Evolutionary conservation across 306 rosid species (phyloP).

Genomic region (Fagus crenata): DNA sequence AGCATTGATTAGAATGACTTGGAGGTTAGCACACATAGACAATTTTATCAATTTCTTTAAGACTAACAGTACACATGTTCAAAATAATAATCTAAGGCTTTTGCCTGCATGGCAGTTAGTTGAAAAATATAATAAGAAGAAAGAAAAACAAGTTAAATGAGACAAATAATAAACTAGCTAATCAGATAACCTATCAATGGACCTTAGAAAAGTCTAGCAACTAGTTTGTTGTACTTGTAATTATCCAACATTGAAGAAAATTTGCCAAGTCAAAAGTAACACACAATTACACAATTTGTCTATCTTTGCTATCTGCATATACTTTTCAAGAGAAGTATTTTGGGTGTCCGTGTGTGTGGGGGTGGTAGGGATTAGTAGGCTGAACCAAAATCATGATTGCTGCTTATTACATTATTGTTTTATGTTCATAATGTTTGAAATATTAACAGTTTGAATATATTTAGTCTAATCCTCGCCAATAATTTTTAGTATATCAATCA

Average conservation of each 20-base stretch:
- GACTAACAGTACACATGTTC: background rate
- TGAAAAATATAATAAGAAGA: background rate
- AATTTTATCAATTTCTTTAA: background rate
- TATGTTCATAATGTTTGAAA: background rate
- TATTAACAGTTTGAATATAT: background rate
- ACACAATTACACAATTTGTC: background rate
- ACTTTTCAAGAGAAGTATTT: background rate
- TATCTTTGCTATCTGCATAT: background rate
- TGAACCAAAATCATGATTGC: background rate
- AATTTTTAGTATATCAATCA: background rate
- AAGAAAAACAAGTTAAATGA: background rate
- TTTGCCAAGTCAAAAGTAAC: background rate
- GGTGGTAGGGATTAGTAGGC: background rate
- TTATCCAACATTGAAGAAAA: background rate
- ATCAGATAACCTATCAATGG: background rate
- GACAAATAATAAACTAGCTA: background rate
- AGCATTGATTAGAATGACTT: slow-evolving; percentile 39
- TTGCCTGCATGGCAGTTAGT: no score
- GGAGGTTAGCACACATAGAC: slow-evolving; percentile 22
- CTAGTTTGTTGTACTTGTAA: background rate
- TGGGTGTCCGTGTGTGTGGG: background rate
- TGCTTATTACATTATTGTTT: background rate
- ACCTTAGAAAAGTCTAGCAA: background rate
- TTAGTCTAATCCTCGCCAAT: background rate
- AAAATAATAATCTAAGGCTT: background rate